Conservation (phyloP, 345 rosid species). For the Citrus maxima region DNA sequence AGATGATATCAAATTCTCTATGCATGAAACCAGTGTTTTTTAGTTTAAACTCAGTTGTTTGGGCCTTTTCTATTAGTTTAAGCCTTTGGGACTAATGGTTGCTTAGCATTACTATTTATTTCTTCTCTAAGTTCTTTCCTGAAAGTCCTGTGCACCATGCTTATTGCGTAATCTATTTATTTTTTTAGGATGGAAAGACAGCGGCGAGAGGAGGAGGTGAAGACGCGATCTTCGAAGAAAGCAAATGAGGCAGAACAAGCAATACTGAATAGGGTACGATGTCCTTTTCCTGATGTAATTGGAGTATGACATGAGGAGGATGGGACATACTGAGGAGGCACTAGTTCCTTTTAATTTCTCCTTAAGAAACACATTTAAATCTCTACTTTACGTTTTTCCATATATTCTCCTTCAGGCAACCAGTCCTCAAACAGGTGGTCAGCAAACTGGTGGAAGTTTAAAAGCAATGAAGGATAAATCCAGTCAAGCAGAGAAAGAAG, state of each 20-base stretch:
- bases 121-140: neutral
- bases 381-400: constrained; percentile 1
- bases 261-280: constrained; percentile 62
- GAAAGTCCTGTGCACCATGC: neutral
- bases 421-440: constrained; percentile 82
- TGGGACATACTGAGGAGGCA: neutral
- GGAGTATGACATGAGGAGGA: neutral
- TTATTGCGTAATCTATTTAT: neutral
- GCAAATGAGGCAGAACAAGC: constrained; percentile 79
- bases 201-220: constrained; percentile 91
- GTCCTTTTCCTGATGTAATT: constrained; percentile 15
- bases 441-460: constrained; percentile 68
- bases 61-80: neutral
- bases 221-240: constrained; percentile 77
- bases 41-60: neutral
- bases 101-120: neutral
- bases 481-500: constrained; percentile 51
- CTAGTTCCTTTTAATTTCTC: neutral
- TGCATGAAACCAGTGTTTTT: neutral
- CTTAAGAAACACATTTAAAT: neutral
- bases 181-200: constrained; percentile 86
- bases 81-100: neutral
- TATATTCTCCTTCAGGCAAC: constrained; percentile 54
- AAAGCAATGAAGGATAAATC: constrained; percentile 82
- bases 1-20: neutral